Conservation (phyloP, 1,139 yeast species). For the Nematodospora anomalae region DNA sequence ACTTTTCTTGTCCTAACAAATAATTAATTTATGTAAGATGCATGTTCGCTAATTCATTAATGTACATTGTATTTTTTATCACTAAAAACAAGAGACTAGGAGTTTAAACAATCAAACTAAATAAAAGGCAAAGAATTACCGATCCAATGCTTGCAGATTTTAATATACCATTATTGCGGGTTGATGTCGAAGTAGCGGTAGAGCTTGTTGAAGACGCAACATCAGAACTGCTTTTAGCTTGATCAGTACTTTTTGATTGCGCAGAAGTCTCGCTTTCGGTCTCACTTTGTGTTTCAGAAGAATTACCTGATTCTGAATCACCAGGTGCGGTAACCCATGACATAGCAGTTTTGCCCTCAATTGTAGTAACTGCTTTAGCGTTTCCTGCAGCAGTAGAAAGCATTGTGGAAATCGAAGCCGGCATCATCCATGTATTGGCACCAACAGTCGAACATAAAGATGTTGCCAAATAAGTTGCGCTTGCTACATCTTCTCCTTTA, state of each 20-base stretch:
- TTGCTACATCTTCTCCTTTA: slow-evolving; percentile 36
- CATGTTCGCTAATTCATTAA: no score
- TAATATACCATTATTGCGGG: slow-evolving; percentile 11
- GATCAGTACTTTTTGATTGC: slow-evolving; percentile 10
- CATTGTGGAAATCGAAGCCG: slow-evolving; percentile 37
- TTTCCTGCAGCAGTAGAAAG: slow-evolving; percentile 28
- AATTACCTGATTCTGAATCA: slow-evolving; percentile 16
- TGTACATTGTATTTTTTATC: no score
- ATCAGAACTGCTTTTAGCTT: slow-evolving; percentile 8
- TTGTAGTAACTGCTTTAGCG: slow-evolving; percentile 16
- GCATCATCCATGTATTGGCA: slow-evolving; percentile 48
- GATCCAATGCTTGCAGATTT: slow-evolving; percentile 15
- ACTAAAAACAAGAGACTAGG: no score
- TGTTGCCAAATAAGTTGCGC: slow-evolving; percentile 41
- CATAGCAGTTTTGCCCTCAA: slow-evolving; percentile 14
- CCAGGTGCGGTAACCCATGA: slow-evolving; percentile 16
- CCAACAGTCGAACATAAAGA: slow-evolving; percentile 46
- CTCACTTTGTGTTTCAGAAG: slow-evolving; percentile 8
- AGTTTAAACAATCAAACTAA: slow-evolving; percentile 10
- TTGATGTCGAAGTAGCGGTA: slow-evolving; percentile 12
- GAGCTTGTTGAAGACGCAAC: slow-evolving; percentile 14
- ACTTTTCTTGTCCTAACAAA: no score
- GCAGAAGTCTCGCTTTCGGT: slow-evolving; percentile 5
- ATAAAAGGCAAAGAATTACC: slow-evolving; percentile 11
- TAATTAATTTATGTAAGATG: no score